Percentiles rank a stretch among this genome's conserved stretches.
These are phyloP conservation scores for Metschnikowia reukaufii DNA, from an alignment of 805 yeast species.

Conservation along the genomic window DNA sequence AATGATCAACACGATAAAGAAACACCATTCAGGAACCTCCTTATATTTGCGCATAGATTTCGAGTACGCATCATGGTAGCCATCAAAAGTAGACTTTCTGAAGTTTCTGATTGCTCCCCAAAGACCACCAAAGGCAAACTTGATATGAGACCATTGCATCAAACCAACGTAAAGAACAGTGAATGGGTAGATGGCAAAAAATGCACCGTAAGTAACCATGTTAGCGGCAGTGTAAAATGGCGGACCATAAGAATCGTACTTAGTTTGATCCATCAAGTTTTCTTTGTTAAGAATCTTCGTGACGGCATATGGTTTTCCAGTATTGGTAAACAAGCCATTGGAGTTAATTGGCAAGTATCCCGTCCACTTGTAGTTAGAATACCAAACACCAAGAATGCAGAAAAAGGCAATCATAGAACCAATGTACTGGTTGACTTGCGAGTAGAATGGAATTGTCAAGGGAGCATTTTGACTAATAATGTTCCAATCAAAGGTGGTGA, in stretches of 20 bases:
- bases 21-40: conserved; percentile 38
- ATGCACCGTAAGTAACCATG: conserved; percentile 25
- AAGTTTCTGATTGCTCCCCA: conserved; percentile 18
- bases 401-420: conserved; percentile 27
- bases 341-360: conserved; percentile 29
- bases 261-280: conserved; percentile 18
- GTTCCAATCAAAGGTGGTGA: conserved; percentile 37
- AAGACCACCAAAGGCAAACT: conserved; percentile 17
- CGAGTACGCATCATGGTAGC: conserved; percentile 33
- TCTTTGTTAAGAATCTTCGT: conserved; percentile 14
- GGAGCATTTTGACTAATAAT: conserved; percentile 23
- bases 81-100: conserved; percentile 29
- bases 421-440: conserved; percentile 24
- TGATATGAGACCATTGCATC: conserved; percentile 17
- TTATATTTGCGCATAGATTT: conserved; percentile 33
- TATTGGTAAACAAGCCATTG: conserved; percentile 26
- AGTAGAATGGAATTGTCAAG: conserved; percentile 34
- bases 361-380: conserved; percentile 30
- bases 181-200: conserved; percentile 28
- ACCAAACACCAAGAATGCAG: conserved; percentile 29
- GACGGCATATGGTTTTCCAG: conserved; percentile 25
- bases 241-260: conserved; percentile 22
- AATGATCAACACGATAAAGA: conserved; percentile 25
- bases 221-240: conserved; percentile 26
- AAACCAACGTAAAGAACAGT: conserved; percentile 23